Evolutionary conservation across 2,329 filamentous ascomycete species (phyloP), one percentile per base, ranked within the genome.

Genomic region (Teratosphaeria destructans): DNA sequence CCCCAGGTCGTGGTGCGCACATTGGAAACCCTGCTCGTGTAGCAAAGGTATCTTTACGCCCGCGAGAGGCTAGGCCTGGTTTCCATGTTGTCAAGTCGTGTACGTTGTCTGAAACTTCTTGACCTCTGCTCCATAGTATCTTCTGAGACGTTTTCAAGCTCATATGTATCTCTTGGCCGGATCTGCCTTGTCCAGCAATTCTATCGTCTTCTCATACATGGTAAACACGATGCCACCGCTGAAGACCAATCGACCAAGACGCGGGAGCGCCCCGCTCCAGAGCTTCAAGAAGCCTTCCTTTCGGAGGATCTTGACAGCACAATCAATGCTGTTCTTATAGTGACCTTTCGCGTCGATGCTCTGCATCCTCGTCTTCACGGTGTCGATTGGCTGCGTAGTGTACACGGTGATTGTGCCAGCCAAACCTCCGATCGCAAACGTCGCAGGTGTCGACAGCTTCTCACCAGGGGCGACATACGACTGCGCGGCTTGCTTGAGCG

Each of bases 191-290:
- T 90, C 84, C 79, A 99, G 85, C 60, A 91, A 68, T 57, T 96
- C 93, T 79, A 97, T 97, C 61, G 87, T 89, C 82, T 96, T 96
- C 78, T 97, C 93, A 73, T 96, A 87, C 84, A 97, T 95, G 26
- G 94, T 95, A 71, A 99, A 99, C 49, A 99, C 94, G 70, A 99
- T 96, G 19, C 94, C 94, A 59, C 94, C 94, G 70, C 91, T 96
- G 74, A 97, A 75, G 52, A 96, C 88, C 66, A 99, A 74, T 60
- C 94, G 81, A 27, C 85, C 93, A 68, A 99, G 75, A 58, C 94
- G 81, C 1, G 94, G 94, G 66, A 97, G 71, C 26, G 94, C 93
- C 29, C 94, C 94, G 66, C 89, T 93, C 94, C 94, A 99, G 65
- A 97, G 89, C 0, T 92, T 96, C 49, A 93, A 73, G 12, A 97